Conservation (phyloP, 192 early-diverging fungal genomes). For the Spizellomyces punctatus region DNA sequence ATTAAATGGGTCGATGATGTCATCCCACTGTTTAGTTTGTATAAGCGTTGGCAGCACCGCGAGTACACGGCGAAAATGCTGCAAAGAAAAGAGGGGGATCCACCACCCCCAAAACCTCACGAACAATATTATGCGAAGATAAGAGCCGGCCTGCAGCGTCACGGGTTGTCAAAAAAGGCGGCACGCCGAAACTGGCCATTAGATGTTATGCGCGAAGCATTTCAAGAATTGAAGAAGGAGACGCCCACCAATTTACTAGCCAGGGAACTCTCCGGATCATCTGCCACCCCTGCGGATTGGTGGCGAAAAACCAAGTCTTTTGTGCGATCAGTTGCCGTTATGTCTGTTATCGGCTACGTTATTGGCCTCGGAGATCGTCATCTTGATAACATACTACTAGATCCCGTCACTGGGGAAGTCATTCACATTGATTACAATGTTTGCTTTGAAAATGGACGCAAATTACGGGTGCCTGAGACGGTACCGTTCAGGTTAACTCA, state of each 20-base stretch:
- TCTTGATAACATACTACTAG: slow-evolving; percentile 73
- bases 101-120: slow-evolving; percentile 44
- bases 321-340: slow-evolving; percentile 56
- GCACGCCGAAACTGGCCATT: slow-evolving; percentile 74
- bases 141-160: slow-evolving; percentile 51
- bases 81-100: slow-evolving; percentile 47
- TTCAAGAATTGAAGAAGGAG: slow-evolving; percentile 61
- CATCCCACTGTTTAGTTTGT: slow-evolving; percentile 74
- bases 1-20: slow-evolving; percentile 93
- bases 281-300: slow-evolving; percentile 35
- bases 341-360: slow-evolving; percentile 67
- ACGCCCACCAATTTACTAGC: slow-evolving; percentile 68
- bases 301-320: slow-evolving; percentile 46
- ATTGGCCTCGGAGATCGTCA: slow-evolving; percentile 75
- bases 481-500: slow-evolving; percentile 79
- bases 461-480: slow-evolving; percentile 67
- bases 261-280: slow-evolving; percentile 67
- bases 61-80: slow-evolving; percentile 63
- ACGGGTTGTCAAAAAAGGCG: slow-evolving; percentile 52
- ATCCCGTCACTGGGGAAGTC: slow-evolving; percentile 49
- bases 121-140: slow-evolving; percentile 49
- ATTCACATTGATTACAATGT: slow-evolving; percentile 80
- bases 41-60: slow-evolving; percentile 76
- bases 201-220: slow-evolving; percentile 57
- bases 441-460: slow-evolving; percentile 69